Percentiles rank a stretch among this genome's conserved stretches.
These are phyloP conservation scores for Penicillium sp. DNA, from an alignment of 2,329 filamentous ascomycete species.

Conservation along the genomic window DNA sequence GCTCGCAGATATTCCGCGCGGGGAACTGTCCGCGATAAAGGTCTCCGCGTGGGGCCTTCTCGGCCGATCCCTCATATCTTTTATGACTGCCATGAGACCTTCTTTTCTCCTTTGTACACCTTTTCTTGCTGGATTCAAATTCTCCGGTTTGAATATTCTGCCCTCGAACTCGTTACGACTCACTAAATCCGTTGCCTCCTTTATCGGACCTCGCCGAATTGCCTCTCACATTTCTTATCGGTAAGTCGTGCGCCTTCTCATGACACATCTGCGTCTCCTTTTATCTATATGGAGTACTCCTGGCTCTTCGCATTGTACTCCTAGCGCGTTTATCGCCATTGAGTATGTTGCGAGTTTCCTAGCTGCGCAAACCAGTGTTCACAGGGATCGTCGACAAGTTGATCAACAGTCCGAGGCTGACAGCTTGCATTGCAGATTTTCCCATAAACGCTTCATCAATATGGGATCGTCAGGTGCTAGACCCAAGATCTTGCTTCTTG, in stretches of 20 bases:
- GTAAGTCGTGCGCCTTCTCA: constrained; percentile 12
- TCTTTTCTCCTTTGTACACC: background rate
- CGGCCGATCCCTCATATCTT: constrained; percentile 13
- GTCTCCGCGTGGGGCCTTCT: constrained; percentile 9
- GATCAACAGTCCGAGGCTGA: background rate
- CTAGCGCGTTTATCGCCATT: background rate
- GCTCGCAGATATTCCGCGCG: constrained; percentile 9
- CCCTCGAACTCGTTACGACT: background rate
- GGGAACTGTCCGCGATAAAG: constrained; percentile 17
- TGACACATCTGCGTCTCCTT: background rate
- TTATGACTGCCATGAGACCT: constrained; percentile 4
- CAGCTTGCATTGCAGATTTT: background rate
- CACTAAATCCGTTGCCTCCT: background rate
- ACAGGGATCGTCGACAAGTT: background rate
- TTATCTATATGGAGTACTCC: background rate
- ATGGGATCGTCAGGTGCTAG: constrained; percentile 36
- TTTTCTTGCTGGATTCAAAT: background rate
- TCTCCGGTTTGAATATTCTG: background rate
- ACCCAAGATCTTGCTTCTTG: constrained; percentile 63
- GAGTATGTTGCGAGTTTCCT: background rate
- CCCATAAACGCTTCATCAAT: background rate
- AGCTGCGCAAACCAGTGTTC: background rate
- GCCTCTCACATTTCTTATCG: constrained; percentile 6
- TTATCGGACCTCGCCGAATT: background rate
- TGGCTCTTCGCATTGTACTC: background rate